Evolutionary conservation across 2,329 filamentous ascomycete genomes (phyloP), one percentile per base, ranked within the genome.

Genomic region (Aschersonia sp.): DNA sequence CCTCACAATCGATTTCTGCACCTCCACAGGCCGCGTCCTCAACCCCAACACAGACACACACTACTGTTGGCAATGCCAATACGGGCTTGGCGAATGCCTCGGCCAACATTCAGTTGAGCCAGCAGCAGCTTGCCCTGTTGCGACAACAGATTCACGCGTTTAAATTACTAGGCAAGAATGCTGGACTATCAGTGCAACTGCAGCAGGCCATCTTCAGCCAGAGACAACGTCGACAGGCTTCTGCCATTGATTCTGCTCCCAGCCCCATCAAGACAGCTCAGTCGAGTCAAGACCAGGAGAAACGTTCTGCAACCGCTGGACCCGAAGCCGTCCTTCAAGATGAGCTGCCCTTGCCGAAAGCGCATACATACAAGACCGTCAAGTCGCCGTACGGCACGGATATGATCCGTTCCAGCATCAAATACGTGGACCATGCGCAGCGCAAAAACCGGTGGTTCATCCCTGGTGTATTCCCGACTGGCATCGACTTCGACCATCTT

Each of bases 121-220:
- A 77, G 30, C 85, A 92, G 49, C 92, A 98, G 62, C 69, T 95
- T 43, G 73, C 76, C 30, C 78, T 86, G 42, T 69, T 98, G 8
- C 76, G 87, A 51, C 82, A 85, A 54, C 92, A 98, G 62, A 95
- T 97, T 46, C 75, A 83, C 56, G 89, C 90, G 0, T 97, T 96
- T 67, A 94, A 94, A 65, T 75, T 88, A 54, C 72, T 98, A 4
- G 83, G 86, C 5, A 94, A 92, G 64, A 95, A 95, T 55, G 73
- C 84, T 11, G 83, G 88, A 1, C 79, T 97, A 4, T 87, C 90
- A 1, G 66, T 77, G 32, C 75, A 79, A 52, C 76, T 95, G 53
- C 87, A 94, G 61, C 85, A 90, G 58, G 79, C 85, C 45, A 81
- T 97, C 39, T 94, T 89, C 60, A 75, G 83, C 43, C 80, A 84